Conservation (phyloP, 2,329 filamentous ascomycete genomes). For the Talaromyces sp. region DNA sequence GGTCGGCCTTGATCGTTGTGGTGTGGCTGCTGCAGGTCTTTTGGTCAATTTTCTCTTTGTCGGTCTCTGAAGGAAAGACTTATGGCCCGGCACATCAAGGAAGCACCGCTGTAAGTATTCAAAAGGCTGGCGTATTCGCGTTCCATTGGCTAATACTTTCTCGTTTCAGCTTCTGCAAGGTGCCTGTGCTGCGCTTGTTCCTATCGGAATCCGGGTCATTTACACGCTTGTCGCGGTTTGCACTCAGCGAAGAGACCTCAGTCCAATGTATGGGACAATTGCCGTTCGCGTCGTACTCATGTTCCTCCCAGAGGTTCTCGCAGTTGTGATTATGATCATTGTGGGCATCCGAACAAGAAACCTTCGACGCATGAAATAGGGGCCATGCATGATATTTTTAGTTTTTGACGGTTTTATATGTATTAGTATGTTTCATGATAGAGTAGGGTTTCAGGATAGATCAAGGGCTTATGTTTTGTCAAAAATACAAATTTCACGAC, state of each 20-base stretch:
- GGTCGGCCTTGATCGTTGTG: not conserved
- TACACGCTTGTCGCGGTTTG: slow-evolving; percentile 19
- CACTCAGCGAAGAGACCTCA: slow-evolving; percentile 17
- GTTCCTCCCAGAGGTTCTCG: slow-evolving; percentile 22
- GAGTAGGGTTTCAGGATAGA: no score
- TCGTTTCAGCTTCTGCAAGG: slow-evolving; percentile 12
- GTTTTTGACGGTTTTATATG: no score
- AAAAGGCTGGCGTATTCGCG: not conserved
- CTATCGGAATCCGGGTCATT: slow-evolving; percentile 21
- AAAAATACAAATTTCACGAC: no score
- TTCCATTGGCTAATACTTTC: not conserved
- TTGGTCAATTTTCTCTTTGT: not conserved
- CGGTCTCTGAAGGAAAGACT: not conserved
- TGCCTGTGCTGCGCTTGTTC: slow-evolving; percentile 14
- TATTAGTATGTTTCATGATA: no score
- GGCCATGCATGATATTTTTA: not conserved
- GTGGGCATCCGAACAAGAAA: slow-evolving; percentile 20
- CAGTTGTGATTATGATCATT: slow-evolving; percentile 14
- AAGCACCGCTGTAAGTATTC: slow-evolving; percentile 5
- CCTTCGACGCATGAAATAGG: not conserved
- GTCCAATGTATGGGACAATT: slow-evolving; percentile 16
- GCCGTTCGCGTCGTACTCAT: slow-evolving; percentile 21
- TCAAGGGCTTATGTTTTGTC: no score
- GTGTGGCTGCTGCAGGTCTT: not conserved
- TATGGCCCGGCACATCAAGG: not conserved